These are phyloP conservation scores for Glycine latifolia DNA, from an alignment of 306 rosid genomes.

Conservation along the genomic window DNA sequence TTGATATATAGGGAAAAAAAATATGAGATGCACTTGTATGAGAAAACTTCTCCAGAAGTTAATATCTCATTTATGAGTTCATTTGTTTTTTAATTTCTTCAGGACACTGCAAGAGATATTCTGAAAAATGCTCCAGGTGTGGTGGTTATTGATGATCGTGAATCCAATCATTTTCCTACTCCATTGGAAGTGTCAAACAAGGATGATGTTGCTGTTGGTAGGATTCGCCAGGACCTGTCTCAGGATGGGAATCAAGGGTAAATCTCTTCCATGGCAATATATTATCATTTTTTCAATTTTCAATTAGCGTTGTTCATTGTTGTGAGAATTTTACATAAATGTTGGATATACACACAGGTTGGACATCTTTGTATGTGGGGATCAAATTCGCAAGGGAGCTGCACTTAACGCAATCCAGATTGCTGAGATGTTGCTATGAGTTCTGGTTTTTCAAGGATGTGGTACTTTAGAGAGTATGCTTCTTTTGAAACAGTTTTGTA, in stretches of 20 bases:
- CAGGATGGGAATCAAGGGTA: constrained; percentile 91
- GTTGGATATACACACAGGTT: constrained; percentile 58
- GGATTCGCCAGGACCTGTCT: constrained; percentile 89
- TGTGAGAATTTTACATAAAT: constrained; percentile 45
- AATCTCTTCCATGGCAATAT: constrained; percentile 14
- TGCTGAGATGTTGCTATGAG: constrained; percentile 89
- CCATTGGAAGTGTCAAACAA: constrained; percentile 94
- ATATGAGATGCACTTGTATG: constrained; percentile 15
- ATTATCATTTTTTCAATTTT: background rate
- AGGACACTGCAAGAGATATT: constrained; percentile 84
- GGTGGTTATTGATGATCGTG: constrained; percentile 85
- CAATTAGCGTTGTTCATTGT: constrained; percentile 4
- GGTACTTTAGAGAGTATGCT: constrained; percentile 3
- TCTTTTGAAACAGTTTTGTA: constrained; percentile 42
- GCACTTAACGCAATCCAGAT: constrained; percentile 98
- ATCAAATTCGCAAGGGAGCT: constrained; percentile 99
- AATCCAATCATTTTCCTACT: constrained; percentile 86
- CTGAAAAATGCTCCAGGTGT: constrained; percentile 87
- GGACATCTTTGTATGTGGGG: constrained; percentile 96
- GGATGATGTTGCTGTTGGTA: constrained; percentile 92
- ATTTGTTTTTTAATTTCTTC: constrained; percentile 41
- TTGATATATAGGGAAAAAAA: too few species aligned
- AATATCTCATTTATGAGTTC: background rate
- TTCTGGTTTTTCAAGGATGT: constrained; percentile 26
- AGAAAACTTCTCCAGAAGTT: background rate